Evolutionary conservation across 2,329 filamentous ascomycete genomes (phyloP), one percentile per base, ranked within the genome.

Genomic region (Nigrograna mackinnonii): DNA sequence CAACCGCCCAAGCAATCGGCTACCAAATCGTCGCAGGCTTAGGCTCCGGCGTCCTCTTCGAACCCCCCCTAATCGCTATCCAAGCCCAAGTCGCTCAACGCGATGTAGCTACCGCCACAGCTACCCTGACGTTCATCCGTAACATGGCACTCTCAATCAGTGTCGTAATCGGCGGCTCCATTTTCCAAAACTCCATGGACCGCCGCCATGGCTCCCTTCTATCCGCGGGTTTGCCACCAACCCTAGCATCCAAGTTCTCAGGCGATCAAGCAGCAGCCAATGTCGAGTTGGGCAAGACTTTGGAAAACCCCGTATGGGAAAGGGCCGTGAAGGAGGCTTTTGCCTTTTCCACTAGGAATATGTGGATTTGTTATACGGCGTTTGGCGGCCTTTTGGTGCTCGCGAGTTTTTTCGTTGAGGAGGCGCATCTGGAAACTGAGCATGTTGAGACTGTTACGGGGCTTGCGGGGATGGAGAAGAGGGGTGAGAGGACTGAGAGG

Each of bases 101-200:
- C 12, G 74, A 82, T 20, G 67, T 67, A 2, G 78, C 78, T 0
- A 72, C 73, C 0, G 79, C 79, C 0, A 81, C 77, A 0, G 74
- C 77, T 1, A 78, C 78, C 0, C 62, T 80, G 4, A 70, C 70
- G 0, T 79, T 82, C 46, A 52, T 73, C 11, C 67, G 72, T 5
- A 71, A 67, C 32, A 54, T 79, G 5, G 70, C 70, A 0, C 70
- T 73, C 0, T 66, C 75, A 0, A 69, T 78, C 24, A 76, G 73
- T 0, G 67, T 78, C 7, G 74, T 79, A 2, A 62, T 79, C 4
- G 75, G 75, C 7, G 70, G 74, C 2, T 75, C 77, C 0, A 71
- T 79, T 4, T 78, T 79, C 46, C 74, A 78, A 41, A 79, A 78
- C 50, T 74, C 78, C 35, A 87, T 90, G 83, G 70, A 82, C 49